Evolutionary conservation across 495 filamentous ascomycete species (phyloP).

Genomic region (Endocarpon pusillum): DNA sequence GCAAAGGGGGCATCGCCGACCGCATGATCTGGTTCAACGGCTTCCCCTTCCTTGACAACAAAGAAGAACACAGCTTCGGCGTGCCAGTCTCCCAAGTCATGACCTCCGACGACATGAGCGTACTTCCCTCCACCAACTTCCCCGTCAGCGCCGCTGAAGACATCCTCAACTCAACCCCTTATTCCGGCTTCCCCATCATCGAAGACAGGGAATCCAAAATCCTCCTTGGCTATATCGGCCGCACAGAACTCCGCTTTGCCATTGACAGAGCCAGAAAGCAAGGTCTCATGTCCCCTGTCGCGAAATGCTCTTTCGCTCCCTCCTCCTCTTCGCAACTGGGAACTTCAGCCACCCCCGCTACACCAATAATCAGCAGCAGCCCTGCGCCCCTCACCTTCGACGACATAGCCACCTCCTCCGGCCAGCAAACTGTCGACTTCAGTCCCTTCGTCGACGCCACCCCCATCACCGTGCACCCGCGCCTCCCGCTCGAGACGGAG

Average conservation of each 20-base stretch:
- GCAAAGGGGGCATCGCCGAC: conserved; percentile 92
- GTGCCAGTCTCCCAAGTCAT: conserved; percentile 88
- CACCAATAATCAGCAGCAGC: conserved; percentile 16
- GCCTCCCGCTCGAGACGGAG: conserved; percentile 84
- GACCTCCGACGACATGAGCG: conserved; percentile 55
- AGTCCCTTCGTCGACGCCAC: conserved; percentile 79
- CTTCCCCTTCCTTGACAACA: conserved; percentile 94
- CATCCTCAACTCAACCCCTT: conserved; percentile 63
- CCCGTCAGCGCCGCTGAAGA: conserved; percentile 56
- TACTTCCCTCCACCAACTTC: conserved; percentile 59
- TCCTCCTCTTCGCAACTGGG: conserved; percentile 16
- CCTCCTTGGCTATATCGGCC: conserved; percentile 84
- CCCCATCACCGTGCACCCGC: conserved; percentile 79
- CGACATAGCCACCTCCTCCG: conserved; percentile 38
- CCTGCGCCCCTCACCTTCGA: conserved; percentile 46
- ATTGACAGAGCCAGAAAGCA: conserved; percentile 68
- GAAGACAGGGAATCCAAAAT: conserved; percentile 53
- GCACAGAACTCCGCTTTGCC: conserved; percentile 87
- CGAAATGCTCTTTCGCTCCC: conserved; percentile 66
- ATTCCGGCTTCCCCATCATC: conserved; percentile 89
- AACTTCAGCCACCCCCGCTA: conserved; percentile 9
- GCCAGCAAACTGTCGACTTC: conserved; percentile 56
- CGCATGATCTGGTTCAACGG: conserved; percentile 99
- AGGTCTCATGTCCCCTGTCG: conserved; percentile 46
- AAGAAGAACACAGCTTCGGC: conserved; percentile 94